Percentiles rank a stretch among this genome's conserved stretches.
These are phyloP conservation scores for Mortierella sp. DNA, from an alignment of 371 early-diverging fungal genomes.

Conservation along the genomic window DNA sequence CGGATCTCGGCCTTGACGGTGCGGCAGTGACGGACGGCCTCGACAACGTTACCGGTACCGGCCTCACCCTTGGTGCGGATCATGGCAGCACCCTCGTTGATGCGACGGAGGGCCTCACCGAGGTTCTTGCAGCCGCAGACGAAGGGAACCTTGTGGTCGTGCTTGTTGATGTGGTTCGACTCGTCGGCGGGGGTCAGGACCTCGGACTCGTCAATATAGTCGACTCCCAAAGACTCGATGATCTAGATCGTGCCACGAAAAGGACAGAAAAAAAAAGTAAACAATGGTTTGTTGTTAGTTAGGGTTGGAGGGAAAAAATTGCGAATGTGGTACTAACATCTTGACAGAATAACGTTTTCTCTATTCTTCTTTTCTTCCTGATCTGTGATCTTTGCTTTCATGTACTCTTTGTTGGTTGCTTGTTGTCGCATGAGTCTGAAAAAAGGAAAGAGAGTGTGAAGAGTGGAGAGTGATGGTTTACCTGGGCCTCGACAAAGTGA, in stretches of 20 bases:
- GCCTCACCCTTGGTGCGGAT: slow-evolving; percentile 99
- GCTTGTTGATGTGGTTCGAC: slow-evolving; percentile 93
- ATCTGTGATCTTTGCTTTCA: neutral
- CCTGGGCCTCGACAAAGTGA: slow-evolving; percentile 97
- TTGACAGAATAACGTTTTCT: neutral
- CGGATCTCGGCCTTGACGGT: slow-evolving; percentile 90
- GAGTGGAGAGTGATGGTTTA: slow-evolving; percentile 17
- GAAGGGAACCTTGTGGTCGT: slow-evolving; percentile 92
- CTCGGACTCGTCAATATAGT: slow-evolving; percentile 98
- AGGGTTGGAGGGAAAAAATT: neutral
- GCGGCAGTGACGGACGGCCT: slow-evolving; percentile 96
- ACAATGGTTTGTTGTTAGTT: neutral
- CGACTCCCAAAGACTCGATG: slow-evolving; percentile 91
- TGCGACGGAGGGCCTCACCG: slow-evolving; percentile 97
- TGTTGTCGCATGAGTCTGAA: neutral
- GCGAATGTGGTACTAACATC: neutral
- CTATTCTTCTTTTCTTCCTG: neutral
- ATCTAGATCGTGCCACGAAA: slow-evolving; percentile 67
- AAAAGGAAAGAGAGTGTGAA: neutral
- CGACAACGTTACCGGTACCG: slow-evolving; percentile 96
- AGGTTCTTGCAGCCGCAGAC: slow-evolving; percentile 97
- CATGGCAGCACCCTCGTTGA: slow-evolving; percentile 98
- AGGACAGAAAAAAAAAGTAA: neutral
- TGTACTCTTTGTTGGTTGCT: too few species aligned
- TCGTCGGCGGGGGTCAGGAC: slow-evolving; percentile 97